These are phyloP conservation scores for Cotoneaster glaucophyllus DNA, from an alignment of 306 rosid species.

Conservation along the genomic window DNA sequence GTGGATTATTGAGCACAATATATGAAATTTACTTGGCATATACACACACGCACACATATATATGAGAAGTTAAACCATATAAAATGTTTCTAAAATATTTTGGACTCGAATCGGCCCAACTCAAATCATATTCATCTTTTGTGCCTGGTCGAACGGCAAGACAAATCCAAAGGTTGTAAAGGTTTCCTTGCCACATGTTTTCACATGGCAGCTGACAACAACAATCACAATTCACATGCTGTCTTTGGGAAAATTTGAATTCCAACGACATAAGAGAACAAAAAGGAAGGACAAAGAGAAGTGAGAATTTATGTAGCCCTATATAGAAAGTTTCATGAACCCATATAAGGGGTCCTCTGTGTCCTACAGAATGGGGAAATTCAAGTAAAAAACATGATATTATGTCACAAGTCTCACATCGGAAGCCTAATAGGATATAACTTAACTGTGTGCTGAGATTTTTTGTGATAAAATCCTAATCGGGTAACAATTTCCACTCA, in stretches of 20 bases:
- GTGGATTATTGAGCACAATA: no score
- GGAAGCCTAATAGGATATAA: no score
- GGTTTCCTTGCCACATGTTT: conserved; percentile 2
- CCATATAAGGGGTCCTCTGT: conserved; percentile 8
- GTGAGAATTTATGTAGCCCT: conserved; percentile 1
- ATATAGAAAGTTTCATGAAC: not conserved
- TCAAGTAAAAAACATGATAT: conserved; percentile 11
- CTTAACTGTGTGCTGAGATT: no score
- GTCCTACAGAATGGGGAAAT: not conserved
- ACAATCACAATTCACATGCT: not conserved
- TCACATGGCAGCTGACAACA: not conserved
- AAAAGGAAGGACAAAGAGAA: conserved; percentile 12
- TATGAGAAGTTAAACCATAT: not conserved
- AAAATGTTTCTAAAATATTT: not conserved
- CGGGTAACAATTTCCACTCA: no score
- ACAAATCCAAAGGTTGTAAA: not conserved
- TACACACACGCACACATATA: no score
- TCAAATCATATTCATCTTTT: not conserved
- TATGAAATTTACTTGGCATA: no score
- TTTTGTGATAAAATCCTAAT: no score
- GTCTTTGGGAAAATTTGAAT: not conserved
- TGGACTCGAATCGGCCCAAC: not conserved
- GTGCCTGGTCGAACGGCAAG: not conserved
- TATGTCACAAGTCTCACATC: no score
- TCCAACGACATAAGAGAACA: conserved; percentile 4